Evolutionary conservation across 2,329 filamentous ascomycete species (phyloP).

Genomic region (Botrytis tulipae): DNA sequence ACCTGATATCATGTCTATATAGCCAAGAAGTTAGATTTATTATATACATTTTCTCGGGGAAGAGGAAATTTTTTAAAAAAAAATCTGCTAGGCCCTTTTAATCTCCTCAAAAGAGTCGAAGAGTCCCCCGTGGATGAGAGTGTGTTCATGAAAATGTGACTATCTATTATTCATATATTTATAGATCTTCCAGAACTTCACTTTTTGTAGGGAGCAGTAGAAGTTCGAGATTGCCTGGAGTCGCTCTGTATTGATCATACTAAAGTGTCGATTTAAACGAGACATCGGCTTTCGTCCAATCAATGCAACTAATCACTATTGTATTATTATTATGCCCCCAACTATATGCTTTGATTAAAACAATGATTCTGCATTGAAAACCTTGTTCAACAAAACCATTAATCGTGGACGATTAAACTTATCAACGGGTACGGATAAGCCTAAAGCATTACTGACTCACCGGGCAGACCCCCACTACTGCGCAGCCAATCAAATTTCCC

Average conservation of each 20-base stretch:
- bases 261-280: background rate
- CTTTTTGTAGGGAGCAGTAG: background rate
- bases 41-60: background rate
- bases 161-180: background rate
- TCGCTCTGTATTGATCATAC: background rate
- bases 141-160: background rate
- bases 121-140: background rate
- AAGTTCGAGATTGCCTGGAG: background rate
- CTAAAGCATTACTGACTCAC: background rate
- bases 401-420: background rate
- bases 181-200: background rate
- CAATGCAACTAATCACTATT: background rate
- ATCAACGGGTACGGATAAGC: background rate
- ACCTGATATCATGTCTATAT: background rate
- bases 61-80: background rate
- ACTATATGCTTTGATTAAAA: background rate
- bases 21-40: background rate
- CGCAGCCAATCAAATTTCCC: background rate
- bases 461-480: background rate
- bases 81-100: background rate
- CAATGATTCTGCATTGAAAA: background rate
- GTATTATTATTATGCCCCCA: background rate
- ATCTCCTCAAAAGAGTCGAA: accelerated
- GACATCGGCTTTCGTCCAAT: background rate
- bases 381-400: background rate